These are phyloP conservation scores for Lipomyces orientalis DNA, from an alignment of 805 yeast species.

Conservation along the genomic window DNA sequence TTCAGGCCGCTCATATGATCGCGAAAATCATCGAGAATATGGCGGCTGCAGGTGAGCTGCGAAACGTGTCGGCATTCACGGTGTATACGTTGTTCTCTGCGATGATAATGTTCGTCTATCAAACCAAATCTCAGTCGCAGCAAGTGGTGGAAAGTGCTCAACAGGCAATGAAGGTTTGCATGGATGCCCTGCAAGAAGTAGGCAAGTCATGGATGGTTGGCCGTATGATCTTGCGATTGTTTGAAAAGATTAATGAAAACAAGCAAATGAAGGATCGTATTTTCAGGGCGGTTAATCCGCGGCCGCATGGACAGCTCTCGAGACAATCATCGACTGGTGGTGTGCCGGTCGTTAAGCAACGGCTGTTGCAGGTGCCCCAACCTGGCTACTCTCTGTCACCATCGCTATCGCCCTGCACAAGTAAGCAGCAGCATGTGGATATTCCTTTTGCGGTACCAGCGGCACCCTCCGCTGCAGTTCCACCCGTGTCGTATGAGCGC, in stretches of 20 bases:
- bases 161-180: slow-evolving; percentile 46
- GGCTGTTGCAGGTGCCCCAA: slow-evolving; percentile 10
- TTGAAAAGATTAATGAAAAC: slow-evolving; percentile 49
- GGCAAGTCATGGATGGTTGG: slow-evolving; percentile 62
- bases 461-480: slow-evolving; percentile 20
- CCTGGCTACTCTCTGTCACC: slow-evolving; percentile 6
- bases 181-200: slow-evolving; percentile 48
- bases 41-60: slow-evolving; percentile 55
- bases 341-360: neutral
- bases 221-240: slow-evolving; percentile 56
- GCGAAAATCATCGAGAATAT: slow-evolving; percentile 65
- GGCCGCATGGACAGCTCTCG: slow-evolving; percentile 10
- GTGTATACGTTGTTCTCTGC: slow-evolving; percentile 68
- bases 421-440: neutral
- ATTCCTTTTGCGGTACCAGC: neutral
- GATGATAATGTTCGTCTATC: slow-evolving; percentile 72
- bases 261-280: slow-evolving; percentile 37
- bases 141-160: slow-evolving; percentile 49
- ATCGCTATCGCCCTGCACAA: neutral
- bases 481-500: slow-evolving; percentile 20
- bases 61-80: slow-evolving; percentile 61
- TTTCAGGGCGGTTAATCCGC: slow-evolving; percentile 28
- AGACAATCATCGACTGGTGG: neutral
- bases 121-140: slow-evolving; percentile 53
- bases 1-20: slow-evolving; percentile 80